A percentile compares a stretch with the other conserved stretches of the same genome.
Conservation (phyloP, 345 rosid genomes). For the Brassica incana region DNA sequence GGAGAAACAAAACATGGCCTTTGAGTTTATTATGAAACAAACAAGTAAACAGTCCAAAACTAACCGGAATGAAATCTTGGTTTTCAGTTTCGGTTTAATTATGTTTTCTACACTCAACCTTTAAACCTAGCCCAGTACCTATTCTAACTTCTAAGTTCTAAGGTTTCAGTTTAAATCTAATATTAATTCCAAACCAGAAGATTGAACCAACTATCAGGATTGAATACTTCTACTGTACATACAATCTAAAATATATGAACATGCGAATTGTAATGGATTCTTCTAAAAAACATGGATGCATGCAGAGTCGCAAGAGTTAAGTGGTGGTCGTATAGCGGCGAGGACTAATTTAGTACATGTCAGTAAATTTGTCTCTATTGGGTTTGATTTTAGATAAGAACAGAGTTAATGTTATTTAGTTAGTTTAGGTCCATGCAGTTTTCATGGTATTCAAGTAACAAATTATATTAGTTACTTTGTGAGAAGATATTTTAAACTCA, state of each 20-base stretch:
- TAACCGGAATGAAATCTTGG: constrained; percentile 1
- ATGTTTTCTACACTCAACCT: background rate
- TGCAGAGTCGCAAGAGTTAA: background rate
- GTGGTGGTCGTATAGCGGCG: background rate
- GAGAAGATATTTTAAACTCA: background rate
- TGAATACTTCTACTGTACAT: background rate
- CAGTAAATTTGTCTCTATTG: too few relatives aligned
- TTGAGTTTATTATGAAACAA: background rate
- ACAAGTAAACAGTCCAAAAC: background rate
- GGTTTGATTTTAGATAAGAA: background rate
- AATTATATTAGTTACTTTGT: too few relatives aligned
- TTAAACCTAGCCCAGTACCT: background rate
- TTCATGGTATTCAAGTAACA: too few relatives aligned
- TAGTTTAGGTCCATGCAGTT: background rate
- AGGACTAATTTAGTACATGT: background rate
- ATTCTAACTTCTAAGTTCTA: background rate
- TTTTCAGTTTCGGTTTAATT: constrained; percentile 7
- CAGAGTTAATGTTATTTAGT: background rate
- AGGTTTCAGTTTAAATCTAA: too few relatives aligned
- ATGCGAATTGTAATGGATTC: background rate
- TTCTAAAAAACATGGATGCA: background rate
- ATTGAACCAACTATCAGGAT: background rate
- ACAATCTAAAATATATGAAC: background rate
- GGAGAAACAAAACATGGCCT: background rate
- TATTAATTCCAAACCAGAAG: background rate